A percentile compares a stretch with the other conserved stretches of the same genome.
Evolutionary conservation across 1,284 basidiomycete genomes (phyloP).

Genomic region (Naganishia cerealis): DNA sequence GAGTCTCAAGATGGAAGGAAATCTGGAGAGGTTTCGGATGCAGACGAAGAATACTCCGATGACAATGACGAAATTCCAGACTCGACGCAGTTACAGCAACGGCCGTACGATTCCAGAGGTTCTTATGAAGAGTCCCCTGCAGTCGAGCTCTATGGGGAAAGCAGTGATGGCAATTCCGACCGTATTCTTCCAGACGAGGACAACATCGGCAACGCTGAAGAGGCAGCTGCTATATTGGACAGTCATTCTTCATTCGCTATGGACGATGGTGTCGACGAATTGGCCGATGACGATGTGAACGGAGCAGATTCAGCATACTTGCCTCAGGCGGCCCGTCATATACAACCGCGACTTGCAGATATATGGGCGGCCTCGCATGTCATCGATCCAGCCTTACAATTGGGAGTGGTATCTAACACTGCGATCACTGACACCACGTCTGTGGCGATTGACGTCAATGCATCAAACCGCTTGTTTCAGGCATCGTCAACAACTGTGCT

Average conservation of each 20-base stretch:
- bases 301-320: background rate
- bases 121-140: background rate
- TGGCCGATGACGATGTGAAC: constrained; percentile 8
- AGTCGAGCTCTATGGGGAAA: background rate
- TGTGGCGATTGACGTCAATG: background rate
- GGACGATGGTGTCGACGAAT: constrained; percentile 11
- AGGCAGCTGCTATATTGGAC: background rate
- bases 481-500: background rate
- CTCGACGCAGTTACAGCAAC: background rate
- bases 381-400: constrained; percentile 10
- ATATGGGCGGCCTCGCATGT: background rate
- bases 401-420: background rate
- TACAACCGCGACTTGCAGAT: background rate
- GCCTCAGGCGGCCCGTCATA: too few relatives aligned
- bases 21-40: background rate
- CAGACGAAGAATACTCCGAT: background rate
- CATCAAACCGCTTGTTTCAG: background rate
- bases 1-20: background rate
- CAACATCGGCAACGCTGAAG: background rate
- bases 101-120: background rate
- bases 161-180: background rate
- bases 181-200: background rate
- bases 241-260: background rate
- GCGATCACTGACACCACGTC: background rate
- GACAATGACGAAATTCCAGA: background rate